Base-by-base conservation (phyloP, 2,329 filamentous ascomycete genomes). In the Neonectria sp. region DNA sequence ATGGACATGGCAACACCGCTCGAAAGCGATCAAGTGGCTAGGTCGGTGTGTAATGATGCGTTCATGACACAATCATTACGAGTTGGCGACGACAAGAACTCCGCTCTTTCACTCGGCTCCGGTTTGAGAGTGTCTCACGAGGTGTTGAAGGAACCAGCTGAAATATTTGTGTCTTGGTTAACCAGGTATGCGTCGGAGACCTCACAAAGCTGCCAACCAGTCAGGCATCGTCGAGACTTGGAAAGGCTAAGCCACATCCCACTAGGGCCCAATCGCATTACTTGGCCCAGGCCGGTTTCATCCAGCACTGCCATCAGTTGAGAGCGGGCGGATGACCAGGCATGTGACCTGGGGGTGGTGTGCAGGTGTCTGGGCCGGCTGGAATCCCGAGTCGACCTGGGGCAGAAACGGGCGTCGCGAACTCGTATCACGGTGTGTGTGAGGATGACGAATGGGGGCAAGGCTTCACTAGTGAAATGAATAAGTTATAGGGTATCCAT, bases 391-490 rank as follows among this genome's bases (percentile, higher is more conserved):
- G 65, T 63, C 67, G 64, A 51, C 66, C 52, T 70, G 65, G 52
- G 71, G 64, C 63, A 52, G 65, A 17, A 60, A 55, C 57, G 67
- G 61, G 68, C 68, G 58, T 62, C 45, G 46, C 58, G 46, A 60
- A 52, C 73, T 74, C 71, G 73, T 74, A 75, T 73, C 65, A 60
- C 45, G 6, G 62, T 53, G 63, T 62, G 63, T 49, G 61, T 63
- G 60, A 55, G 48, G 29, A 51, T 49, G 64, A 63, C 68, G 70
- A 75, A 75, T 75, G 64, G 49, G 55, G 31, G 27, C 52, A 59
- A 62, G 68, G 58, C 68, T 29, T 63, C 21, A 57, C 63, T 61
- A 55, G 66, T 65, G 73, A 53, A 37, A 52, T 64, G 55, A 59
- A 65, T 58, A 61, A 61, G 67, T 65, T 59, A 67, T 37, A 46